Conservation (phyloP, 768 basidiomycete genomes). For the Porphyrellus cyaneotinctus region DNA sequence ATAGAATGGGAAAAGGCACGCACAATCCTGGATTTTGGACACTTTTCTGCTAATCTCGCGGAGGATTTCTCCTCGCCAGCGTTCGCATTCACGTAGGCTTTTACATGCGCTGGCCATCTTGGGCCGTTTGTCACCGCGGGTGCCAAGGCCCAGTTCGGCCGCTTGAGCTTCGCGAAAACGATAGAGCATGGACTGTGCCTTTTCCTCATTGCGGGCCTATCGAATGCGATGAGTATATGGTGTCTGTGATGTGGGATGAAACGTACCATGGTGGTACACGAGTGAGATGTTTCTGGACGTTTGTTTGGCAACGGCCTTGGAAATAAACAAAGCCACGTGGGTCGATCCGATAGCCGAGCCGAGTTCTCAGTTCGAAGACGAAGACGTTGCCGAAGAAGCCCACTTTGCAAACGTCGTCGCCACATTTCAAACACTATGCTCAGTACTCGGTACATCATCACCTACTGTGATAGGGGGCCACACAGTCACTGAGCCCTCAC, state of each 20-base stretch:
- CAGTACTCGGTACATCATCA: conserved; percentile 49
- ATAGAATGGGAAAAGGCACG: conserved; percentile 29
- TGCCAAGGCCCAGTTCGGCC: conserved; percentile 88
- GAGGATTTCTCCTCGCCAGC: conserved; percentile 94
- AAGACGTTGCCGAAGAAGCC: conserved; percentile 50
- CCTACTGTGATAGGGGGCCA: no score
- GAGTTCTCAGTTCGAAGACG: conserved; percentile 24
- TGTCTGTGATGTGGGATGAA: neutral
- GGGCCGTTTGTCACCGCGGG: conserved; percentile 79
- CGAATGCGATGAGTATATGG: neutral
- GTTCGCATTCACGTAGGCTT: conserved; percentile 87
- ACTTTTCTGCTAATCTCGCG: conserved; percentile 95
- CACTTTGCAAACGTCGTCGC: conserved; percentile 75
- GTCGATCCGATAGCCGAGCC: neutral
- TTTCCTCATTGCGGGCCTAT: conserved; percentile 97
- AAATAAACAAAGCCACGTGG: conserved; percentile 26
- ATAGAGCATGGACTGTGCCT: conserved; percentile 92
- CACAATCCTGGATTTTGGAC: conserved; percentile 95
- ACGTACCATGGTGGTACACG: conserved; percentile 17
- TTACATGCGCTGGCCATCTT: conserved; percentile 91
- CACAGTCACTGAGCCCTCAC: no score
- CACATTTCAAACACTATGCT: conserved; percentile 72
- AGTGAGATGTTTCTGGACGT: neutral
- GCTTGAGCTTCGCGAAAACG: conserved; percentile 97
- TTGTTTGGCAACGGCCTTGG: conserved; percentile 27